Percentiles rank a stretch among this genome's conserved stretches.
Evolutionary conservation across 2,329 filamentous ascomycete species (phyloP).

Genomic region (Tolypocladium inflatum): DNA sequence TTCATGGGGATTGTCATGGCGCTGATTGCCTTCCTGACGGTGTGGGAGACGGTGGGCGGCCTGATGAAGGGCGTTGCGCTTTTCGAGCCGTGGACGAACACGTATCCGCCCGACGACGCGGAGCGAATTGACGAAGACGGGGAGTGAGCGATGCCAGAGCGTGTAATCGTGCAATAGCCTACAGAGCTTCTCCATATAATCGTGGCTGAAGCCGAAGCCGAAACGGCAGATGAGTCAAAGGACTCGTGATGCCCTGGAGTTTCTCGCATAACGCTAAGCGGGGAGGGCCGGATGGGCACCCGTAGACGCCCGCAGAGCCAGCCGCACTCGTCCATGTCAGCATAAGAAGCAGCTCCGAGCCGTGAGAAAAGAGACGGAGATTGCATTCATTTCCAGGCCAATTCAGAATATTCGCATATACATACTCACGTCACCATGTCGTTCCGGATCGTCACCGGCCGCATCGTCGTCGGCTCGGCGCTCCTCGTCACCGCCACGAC

Average conservation of each 20-base stretch:
- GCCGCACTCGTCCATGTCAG: neutral
- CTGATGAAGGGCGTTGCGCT: constrained; percentile 17
- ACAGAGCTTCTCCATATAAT: neutral
- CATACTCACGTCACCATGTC: neutral
- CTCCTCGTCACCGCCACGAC: neutral
- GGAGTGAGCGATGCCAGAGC: constrained; percentile 6
- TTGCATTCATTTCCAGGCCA: neutral
- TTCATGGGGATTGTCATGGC: constrained; percentile 33
- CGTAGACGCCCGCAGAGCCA: neutral
- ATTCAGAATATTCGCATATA: neutral
- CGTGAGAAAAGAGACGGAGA: neutral
- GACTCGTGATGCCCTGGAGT: neutral
- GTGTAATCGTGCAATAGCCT: neutral
- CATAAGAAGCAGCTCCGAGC: neutral
- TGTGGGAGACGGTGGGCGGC: constrained; percentile 34
- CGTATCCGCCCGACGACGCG: constrained; percentile 12
- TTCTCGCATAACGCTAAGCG: neutral
- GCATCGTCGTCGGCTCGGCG: neutral
- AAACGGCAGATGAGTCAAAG: neutral
- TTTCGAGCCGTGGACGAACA: constrained; percentile 23
- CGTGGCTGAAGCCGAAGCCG: neutral
- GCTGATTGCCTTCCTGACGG: constrained; percentile 28
- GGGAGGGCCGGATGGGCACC: neutral
- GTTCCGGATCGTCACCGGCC: neutral
- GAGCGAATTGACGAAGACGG: neutral